Conservation (phyloP, 352 stramenopile genomes). For the Peronospora farinosa region DNA sequence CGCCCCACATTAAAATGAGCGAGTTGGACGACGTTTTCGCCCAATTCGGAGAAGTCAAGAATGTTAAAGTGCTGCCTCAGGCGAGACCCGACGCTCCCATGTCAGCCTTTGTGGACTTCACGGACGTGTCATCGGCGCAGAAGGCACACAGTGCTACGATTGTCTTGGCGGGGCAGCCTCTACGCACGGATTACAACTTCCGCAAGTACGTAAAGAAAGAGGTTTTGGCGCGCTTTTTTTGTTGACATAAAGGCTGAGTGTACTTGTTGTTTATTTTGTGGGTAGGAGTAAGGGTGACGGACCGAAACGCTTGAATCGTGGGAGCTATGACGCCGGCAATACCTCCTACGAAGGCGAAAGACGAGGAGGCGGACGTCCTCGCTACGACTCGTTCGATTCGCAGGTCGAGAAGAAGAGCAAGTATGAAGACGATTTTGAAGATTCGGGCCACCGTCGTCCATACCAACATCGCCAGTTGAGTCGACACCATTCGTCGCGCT, state of each 20-base stretch:
- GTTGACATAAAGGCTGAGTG: neutral
- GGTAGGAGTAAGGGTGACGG: conserved; percentile 24
- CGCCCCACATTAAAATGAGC: conserved; percentile 54
- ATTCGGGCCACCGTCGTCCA: conserved; percentile 14
- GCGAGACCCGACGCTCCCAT: conserved; percentile 37
- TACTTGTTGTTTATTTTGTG: conserved; percentile 1
- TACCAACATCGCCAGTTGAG: conserved; percentile 25
- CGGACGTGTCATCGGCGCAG: conserved; percentile 32
- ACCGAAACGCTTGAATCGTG: conserved; percentile 12
- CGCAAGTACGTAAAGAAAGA: conserved; percentile 24
- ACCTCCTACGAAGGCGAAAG: conserved; percentile 17
- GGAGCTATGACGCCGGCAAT: conserved; percentile 17
- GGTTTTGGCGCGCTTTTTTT: neutral
- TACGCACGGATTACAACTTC: conserved; percentile 58
- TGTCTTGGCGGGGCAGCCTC: conserved; percentile 32
- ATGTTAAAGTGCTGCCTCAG: conserved; percentile 54
- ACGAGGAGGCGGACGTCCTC: conserved; percentile 4
- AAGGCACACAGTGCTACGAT: conserved; percentile 41
- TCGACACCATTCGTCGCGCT: conserved; percentile 26
- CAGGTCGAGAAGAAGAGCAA: conserved; percentile 11
- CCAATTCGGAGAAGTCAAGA: conserved; percentile 51
- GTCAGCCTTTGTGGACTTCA: conserved; percentile 64
- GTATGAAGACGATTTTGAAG: conserved; percentile 24
- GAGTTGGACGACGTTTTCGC: conserved; percentile 51
- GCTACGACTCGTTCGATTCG: conserved; percentile 26